A percentile compares a stretch with the other conserved stretches of the same genome.
phyloP scores from a whole-genome alignment of 148 eudicot genomes.

The Rhododendron mucronatum region DNA sequence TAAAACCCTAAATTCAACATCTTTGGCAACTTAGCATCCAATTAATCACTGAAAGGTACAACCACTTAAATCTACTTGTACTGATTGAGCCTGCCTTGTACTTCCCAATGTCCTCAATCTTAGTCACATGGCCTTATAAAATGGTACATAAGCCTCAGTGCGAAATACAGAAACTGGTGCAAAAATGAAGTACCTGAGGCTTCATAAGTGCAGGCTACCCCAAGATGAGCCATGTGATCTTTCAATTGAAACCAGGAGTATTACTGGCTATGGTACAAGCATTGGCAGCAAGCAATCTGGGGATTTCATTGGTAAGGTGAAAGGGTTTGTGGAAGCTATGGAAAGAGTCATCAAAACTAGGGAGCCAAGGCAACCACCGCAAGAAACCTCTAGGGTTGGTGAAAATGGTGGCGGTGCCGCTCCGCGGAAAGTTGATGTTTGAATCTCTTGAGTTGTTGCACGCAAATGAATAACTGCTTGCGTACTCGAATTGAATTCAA shows the following conservation, averaged over 20 bases:
- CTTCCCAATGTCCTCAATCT: neutral
- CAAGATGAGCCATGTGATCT: constrained; percentile 2
- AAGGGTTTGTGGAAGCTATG: neutral
- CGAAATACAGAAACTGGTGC: neutral
- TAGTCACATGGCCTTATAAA: neutral
- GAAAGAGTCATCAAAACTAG: constrained; percentile 1
- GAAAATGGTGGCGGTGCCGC: neutral
- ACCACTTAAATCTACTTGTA: neutral
- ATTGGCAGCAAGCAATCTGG: neutral
- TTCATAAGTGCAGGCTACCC: constrained; percentile 7
- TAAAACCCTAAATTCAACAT: neutral
- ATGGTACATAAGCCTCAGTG: neutral
- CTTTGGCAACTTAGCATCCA: neutral
- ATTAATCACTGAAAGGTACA: constrained; percentile 9
- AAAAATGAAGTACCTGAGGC: constrained; percentile 9
- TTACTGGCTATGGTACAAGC: neutral
- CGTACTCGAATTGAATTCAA: neutral
- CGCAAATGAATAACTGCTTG: neutral
- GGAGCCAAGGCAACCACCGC: neutral
- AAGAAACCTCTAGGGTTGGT: neutral
- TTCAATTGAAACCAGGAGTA: neutral
- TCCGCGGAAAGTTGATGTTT: neutral
- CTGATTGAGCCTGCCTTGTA: neutral
- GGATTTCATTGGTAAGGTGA: neutral
- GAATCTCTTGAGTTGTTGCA: neutral